phyloP scores from a whole-genome alignment of 2,329 filamentous ascomycete species.

The Aspergillus sp. region DNA sequence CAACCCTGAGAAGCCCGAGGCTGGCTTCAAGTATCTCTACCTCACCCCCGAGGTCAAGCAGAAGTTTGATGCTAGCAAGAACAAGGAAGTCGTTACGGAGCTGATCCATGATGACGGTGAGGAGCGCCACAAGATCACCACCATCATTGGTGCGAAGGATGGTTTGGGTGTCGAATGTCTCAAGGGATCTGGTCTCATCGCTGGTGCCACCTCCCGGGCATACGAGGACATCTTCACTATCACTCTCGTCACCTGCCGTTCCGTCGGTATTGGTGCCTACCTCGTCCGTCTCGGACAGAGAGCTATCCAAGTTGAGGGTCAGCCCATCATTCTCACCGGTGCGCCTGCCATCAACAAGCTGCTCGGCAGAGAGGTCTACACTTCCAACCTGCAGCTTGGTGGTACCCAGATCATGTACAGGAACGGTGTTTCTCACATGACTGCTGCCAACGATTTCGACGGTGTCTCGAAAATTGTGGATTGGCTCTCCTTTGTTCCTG shows the following conservation, averaged over 20 bases:
- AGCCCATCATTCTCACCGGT: conserved; percentile 98
- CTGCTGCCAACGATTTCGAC: conserved; percentile 94
- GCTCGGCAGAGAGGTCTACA: conserved; percentile 96
- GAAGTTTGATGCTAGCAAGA: conserved; percentile 76
- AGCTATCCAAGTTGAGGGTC: conserved; percentile 97
- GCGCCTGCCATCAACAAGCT: conserved; percentile 97
- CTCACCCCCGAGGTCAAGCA: conserved; percentile 82
- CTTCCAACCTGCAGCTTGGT: conserved; percentile 97
- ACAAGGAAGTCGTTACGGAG: conserved; percentile 82
- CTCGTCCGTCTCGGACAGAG: conserved; percentile 96
- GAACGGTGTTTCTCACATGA: conserved; percentile 99
- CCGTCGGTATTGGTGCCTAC: conserved; percentile 98
- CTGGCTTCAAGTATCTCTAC: conserved; percentile 97
- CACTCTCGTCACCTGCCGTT: conserved; percentile 95
- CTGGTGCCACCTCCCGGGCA: conserved; percentile 91
- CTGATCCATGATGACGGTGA: conserved; percentile 82
- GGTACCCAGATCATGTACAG: conserved; percentile 99
- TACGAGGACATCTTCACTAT: conserved; percentile 99
- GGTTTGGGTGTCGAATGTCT: conserved; percentile 97
- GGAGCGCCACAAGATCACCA: conserved; percentile 89
- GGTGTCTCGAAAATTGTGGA: conserved; percentile 97
- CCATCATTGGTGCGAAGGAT: conserved; percentile 89
- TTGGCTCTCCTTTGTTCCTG: conserved; percentile 96
- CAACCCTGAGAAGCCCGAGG: conserved; percentile 73
- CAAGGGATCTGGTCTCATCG: conserved; percentile 95